Evolutionary conservation across 441 rosid species (phyloP).

Genomic region (Brassica balearica): DNA sequence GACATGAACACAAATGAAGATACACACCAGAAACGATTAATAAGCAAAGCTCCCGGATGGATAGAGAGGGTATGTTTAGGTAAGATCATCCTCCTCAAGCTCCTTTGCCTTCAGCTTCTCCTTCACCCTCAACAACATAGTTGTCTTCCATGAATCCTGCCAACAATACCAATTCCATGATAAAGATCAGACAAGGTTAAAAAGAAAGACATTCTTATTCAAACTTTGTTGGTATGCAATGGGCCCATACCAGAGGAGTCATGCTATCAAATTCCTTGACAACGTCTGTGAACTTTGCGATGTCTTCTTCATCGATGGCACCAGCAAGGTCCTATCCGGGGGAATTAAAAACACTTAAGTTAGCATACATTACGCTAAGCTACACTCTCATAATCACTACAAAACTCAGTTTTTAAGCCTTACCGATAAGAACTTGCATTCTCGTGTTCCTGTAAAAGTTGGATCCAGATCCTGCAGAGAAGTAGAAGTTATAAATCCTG

Average conservation of each 20-base stretch:
- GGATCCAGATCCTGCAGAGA: slow-evolving; percentile 91
- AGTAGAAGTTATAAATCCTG: slow-evolving; percentile 29
- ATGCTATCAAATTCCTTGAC: slow-evolving; percentile 96
- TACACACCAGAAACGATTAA: slow-evolving; percentile 42
- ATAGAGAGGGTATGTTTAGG: slow-evolving; percentile 47
- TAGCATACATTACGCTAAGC: slow-evolving; percentile 4
- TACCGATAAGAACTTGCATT: slow-evolving; percentile 74
- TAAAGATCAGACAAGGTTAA: slow-evolving; percentile 10
- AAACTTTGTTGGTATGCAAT: background rate
- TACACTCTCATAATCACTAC: background rate
- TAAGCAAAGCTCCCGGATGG: slow-evolving; percentile 26
- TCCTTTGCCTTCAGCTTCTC: slow-evolving; percentile 97
- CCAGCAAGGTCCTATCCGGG: slow-evolving; percentile 74
- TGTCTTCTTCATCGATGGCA: slow-evolving; percentile 94
- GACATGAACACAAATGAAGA: slow-evolving; percentile 23
- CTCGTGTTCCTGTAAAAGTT: slow-evolving; percentile 92
- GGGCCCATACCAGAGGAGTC: slow-evolving; percentile 84
- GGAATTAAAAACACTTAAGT: background rate
- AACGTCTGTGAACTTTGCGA: slow-evolving; percentile 80
- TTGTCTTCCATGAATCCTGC: slow-evolving; percentile 98
- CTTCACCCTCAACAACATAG: slow-evolving; percentile 92
- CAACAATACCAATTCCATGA: slow-evolving; percentile 19
- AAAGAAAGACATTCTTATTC: background rate
- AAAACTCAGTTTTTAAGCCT: slow-evolving; percentile 1
- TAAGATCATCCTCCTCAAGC: slow-evolving; percentile 94